These are phyloP conservation scores for Russula foetens DNA, from an alignment of 768 basidiomycete species.

Conservation along the genomic window DNA sequence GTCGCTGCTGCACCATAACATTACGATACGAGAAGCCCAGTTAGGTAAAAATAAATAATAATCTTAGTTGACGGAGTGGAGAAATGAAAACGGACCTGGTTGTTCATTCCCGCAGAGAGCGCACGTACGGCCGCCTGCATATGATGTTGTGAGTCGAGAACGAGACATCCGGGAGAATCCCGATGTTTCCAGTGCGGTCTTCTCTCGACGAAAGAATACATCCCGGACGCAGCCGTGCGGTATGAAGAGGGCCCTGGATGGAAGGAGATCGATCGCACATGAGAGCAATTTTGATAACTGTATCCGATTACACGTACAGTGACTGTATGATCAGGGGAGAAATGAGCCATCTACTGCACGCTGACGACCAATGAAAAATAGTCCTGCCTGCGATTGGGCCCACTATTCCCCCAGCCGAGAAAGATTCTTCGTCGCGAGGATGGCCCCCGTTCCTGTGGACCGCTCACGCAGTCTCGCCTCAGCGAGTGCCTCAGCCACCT, in stretches of 20 bases:
- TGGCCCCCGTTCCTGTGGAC: conserved; percentile 1
- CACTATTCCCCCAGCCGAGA: too few species aligned
- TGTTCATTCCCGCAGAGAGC: too few species aligned
- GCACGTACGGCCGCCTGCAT: neutral
- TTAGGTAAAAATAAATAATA: neutral
- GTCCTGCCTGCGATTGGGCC: neutral
- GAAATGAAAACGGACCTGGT: too few species aligned
- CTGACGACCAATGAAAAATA: neutral
- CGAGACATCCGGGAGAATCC: neutral
- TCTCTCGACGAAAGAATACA: too few species aligned
- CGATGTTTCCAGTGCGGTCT: neutral
- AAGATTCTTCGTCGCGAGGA: neutral
- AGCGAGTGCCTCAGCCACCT: neutral
- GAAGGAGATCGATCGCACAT: too few species aligned
- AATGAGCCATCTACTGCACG: neutral
- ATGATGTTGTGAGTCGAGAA: neutral
- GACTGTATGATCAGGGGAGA: neutral
- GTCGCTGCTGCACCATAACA: neutral
- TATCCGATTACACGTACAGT: neutral
- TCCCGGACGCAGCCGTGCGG: neutral
- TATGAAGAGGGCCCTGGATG: neutral
- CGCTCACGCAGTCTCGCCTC: neutral
- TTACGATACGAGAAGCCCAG: neutral
- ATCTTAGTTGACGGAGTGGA: neutral
- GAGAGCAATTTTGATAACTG: neutral